A percentile compares a stretch with the other conserved stretches of the same genome.
Evolutionary conservation across 2,329 filamentous ascomycete genomes (phyloP).

Genomic region (Ophiocordyceps unilateralis): DNA sequence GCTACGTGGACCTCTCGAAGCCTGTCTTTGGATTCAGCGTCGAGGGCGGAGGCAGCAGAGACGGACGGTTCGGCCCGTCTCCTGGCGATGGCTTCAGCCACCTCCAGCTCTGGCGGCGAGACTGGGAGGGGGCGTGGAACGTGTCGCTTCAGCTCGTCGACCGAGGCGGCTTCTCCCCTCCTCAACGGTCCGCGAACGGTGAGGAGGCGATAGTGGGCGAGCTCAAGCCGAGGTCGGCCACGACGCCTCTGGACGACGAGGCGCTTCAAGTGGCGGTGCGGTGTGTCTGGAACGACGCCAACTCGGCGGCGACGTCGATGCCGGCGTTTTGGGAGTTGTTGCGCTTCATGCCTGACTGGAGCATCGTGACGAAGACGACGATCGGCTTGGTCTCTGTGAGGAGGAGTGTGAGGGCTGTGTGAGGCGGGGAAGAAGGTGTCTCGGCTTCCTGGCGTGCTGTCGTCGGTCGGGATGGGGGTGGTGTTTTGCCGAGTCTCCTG

Average conservation of each 20-base stretch:
- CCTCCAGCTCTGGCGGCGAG: slow-evolving; percentile 66
- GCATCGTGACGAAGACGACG: slow-evolving; percentile 53
- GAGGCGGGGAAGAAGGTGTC: no score
- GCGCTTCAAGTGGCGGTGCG: slow-evolving; percentile 45
- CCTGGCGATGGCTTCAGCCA: slow-evolving; percentile 47
- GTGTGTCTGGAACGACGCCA: slow-evolving; percentile 82
- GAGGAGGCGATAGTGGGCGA: neutral
- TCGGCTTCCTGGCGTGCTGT: no score
- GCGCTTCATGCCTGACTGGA: slow-evolving; percentile 66
- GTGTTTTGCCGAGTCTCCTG: no score
- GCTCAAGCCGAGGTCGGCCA: neutral
- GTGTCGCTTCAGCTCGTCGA: slow-evolving; percentile 25
- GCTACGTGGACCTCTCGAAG: slow-evolving; percentile 54
- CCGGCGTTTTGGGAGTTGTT: slow-evolving; percentile 70
- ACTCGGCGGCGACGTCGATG: slow-evolving; percentile 46
- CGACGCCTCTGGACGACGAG: slow-evolving; percentile 4
- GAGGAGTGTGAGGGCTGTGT: neutral
- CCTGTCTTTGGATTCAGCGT: slow-evolving; percentile 50
- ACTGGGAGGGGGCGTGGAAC: slow-evolving; percentile 61
- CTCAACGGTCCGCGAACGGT: no score
- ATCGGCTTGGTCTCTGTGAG: slow-evolving; percentile 48
- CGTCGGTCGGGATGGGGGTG: no score
- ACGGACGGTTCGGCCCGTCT: slow-evolving; percentile 43
- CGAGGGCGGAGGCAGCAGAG: slow-evolving; percentile 37
- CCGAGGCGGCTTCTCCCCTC: neutral